These are phyloP conservation scores for Boletellus emodensis DNA, from an alignment of 768 basidiomycete species.

Conservation along the genomic window DNA sequence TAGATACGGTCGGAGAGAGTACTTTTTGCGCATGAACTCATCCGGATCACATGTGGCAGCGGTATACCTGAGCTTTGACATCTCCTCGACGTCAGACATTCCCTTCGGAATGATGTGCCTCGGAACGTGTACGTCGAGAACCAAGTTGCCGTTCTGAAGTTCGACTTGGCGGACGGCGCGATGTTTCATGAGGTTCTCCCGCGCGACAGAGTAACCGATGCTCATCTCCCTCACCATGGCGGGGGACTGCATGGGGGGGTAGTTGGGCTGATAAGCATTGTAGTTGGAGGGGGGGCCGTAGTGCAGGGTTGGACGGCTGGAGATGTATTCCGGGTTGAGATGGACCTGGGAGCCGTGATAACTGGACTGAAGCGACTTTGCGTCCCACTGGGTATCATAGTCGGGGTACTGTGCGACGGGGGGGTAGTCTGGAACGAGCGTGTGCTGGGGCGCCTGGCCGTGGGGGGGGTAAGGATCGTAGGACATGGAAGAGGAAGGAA, in stretches of 20 bases:
- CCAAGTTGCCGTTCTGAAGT: slow-evolving; percentile 77
- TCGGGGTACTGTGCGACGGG: slow-evolving; percentile 43
- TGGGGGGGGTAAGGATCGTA: slow-evolving; percentile 48
- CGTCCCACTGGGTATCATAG: slow-evolving; percentile 43
- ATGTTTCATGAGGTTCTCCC: slow-evolving; percentile 80
- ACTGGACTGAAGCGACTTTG: slow-evolving; percentile 56
- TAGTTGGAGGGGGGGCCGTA: slow-evolving; percentile 33
- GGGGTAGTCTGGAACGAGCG: slow-evolving; percentile 35
- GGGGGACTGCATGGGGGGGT: slow-evolving; percentile 57
- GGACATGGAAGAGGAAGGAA: slow-evolving; percentile 40
- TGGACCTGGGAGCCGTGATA: slow-evolving; percentile 72
- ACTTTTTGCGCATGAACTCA: slow-evolving; percentile 74
- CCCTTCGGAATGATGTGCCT: slow-evolving; percentile 70
- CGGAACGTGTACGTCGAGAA: slow-evolving; percentile 80
- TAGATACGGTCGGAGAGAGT: slow-evolving; percentile 76
- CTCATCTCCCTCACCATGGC: slow-evolving; percentile 45
- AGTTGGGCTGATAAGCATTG: slow-evolving; percentile 40
- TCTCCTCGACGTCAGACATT: slow-evolving; percentile 62
- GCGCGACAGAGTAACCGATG: slow-evolving; percentile 61
- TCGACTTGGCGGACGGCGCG: slow-evolving; percentile 76
- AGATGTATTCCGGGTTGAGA: slow-evolving; percentile 59
- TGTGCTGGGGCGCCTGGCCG: slow-evolving; percentile 29
- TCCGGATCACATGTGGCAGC: slow-evolving; percentile 89
- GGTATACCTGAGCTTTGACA: slow-evolving; percentile 83
- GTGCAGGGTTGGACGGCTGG: slow-evolving; percentile 42